Conservation (phyloP, 2,329 filamentous ascomycete species). For the Septoria linicola region DNA sequence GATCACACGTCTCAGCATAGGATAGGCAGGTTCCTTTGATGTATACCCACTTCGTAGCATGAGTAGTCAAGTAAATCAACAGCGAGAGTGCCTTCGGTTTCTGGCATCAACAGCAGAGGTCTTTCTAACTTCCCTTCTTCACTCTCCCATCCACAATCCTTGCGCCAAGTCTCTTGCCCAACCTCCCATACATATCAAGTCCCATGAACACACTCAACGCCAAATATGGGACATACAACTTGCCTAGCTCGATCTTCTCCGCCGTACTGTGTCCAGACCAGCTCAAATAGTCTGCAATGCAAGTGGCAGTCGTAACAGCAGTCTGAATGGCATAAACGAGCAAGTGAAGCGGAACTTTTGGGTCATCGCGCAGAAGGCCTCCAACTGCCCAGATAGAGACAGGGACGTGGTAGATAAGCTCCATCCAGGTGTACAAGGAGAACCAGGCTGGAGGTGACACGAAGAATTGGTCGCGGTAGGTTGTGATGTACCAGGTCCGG, state of each 20-base stretch:
- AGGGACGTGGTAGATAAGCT: constrained; percentile 61
- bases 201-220: constrained; percentile 53
- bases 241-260: constrained; percentile 52
- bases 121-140: constrained; percentile 17
- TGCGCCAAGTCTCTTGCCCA: constrained; percentile 10
- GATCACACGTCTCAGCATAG: no score
- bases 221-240: constrained; percentile 59
- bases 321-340: constrained; percentile 61
- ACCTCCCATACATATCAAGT: constrained; percentile 41
- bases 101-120: no score
- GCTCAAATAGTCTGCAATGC: constrained; percentile 59
- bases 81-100: no score
- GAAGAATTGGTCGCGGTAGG: constrained; percentile 65
- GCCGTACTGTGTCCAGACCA: constrained; percentile 51
- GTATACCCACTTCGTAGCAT: no score
- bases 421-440: constrained; percentile 54
- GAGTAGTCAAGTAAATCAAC: no score
- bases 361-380: constrained; percentile 56
- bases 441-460: constrained; percentile 60
- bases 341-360: constrained; percentile 59
- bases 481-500: constrained; percentile 58
- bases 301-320: constrained; percentile 61
- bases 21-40: no score
- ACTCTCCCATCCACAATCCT: constrained; percentile 8
- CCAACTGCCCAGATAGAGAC: constrained; percentile 59